Conservation (phyloP, 2,329 filamentous ascomycete genomes). For the Xylariales sp. region DNA sequence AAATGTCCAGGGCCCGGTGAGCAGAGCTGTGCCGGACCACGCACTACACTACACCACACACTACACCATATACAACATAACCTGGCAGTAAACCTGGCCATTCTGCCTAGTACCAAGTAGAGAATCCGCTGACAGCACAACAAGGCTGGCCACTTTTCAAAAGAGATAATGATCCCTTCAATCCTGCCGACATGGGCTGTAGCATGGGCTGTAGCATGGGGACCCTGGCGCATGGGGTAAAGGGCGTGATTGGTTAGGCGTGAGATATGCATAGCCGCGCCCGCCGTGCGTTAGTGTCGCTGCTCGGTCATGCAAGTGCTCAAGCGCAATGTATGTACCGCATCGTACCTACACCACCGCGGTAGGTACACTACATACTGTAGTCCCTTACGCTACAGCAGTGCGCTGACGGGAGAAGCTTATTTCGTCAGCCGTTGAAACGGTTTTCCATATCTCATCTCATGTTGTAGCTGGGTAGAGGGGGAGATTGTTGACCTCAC, state of each 20-base stretch:
- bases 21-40: neutral
- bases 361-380: slow-evolving; percentile 2
- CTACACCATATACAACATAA: too few species aligned
- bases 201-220: neutral
- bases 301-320: slow-evolving; percentile 52
- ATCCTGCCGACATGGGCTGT: slow-evolving; percentile 38
- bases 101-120: too few species aligned
- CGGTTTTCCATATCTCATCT: slow-evolving; percentile 22
- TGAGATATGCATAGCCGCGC: slow-evolving; percentile 53
- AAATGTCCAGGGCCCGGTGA: neutral
- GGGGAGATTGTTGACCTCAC: slow-evolving; percentile 8
- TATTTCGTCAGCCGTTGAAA: slow-evolving; percentile 40
- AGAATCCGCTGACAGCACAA: slow-evolving; percentile 27
- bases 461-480: slow-evolving; percentile 6
- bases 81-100: too few species aligned
- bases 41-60: too few species aligned
- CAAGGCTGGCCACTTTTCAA: slow-evolving; percentile 40
- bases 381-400: too few species aligned
- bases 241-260: slow-evolving; percentile 48
- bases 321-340: slow-evolving; percentile 41
- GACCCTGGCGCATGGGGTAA: slow-evolving; percentile 46
- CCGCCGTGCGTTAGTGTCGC: slow-evolving; percentile 52
- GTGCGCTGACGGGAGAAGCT: slow-evolving; percentile 41
- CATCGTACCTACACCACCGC: slow-evolving; percentile 18
- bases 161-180: slow-evolving; percentile 34